A percentile compares a stretch with the other conserved stretches of the same genome.
Conservation (phyloP, 371 early-diverging fungal species). For the Mucor sp. region DNA sequence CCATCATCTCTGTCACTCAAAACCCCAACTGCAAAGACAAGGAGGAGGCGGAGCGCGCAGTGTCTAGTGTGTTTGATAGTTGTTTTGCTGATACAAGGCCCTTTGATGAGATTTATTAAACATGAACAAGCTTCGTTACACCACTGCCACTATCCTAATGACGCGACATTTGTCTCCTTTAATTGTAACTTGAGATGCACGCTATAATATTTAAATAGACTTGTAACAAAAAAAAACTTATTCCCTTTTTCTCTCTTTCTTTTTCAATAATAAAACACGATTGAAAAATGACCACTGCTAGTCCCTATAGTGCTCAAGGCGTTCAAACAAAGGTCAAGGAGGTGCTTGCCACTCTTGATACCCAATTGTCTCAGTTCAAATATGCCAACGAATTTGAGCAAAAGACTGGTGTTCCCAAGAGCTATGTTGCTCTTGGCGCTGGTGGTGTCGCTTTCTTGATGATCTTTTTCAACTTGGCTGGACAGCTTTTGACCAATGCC, state of each 20-base stretch:
- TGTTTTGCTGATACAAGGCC: conserved; percentile 95
- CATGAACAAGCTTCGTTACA: not conserved
- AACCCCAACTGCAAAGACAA: conserved; percentile 76
- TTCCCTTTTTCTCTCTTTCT: not conserved
- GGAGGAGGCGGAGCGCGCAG: conserved; percentile 85
- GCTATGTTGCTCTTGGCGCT: conserved; percentile 72
- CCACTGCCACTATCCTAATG: not conserved
- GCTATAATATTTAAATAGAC: conserved; percentile 3
- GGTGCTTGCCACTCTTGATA: conserved; percentile 42
- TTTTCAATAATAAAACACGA: not conserved
- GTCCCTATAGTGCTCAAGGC: conserved; percentile 18
- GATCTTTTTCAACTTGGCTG: conserved; percentile 90
- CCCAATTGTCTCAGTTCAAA: conserved; percentile 69
- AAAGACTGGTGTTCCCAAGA: conserved; percentile 80
- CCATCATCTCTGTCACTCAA: conserved; percentile 74
- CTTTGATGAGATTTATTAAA: conserved; percentile 90
- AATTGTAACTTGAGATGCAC: not conserved
- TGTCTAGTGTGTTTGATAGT: conserved; percentile 84
- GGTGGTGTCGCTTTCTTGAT: conserved; percentile 64
- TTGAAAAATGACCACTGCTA: conserved; percentile 16
- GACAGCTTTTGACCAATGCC: conserved; percentile 74
- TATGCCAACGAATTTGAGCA: conserved; percentile 65
- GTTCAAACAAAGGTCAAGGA: conserved; percentile 20
- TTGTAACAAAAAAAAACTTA: not conserved
- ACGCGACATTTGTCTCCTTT: conserved; percentile 17